Base-by-base conservation (phyloP, 257 asterid species). In the Asclepias syriaca region DNA sequence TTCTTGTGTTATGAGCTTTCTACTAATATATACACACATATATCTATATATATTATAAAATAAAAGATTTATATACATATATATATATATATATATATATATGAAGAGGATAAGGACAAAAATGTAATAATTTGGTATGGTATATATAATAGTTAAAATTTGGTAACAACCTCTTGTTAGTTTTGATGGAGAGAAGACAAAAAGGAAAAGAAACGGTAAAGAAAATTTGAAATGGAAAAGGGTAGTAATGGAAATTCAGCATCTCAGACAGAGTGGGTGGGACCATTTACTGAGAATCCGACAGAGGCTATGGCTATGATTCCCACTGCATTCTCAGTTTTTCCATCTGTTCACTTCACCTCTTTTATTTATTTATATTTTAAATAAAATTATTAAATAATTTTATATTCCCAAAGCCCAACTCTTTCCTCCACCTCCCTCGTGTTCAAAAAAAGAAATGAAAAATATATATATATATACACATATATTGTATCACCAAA, bases 291-390 rank as follows among this genome's bases (percentile, higher is more conserved):
- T 63, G 68, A 24, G n/a, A 18, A 34, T 45, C 48, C 67, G 67
- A 63, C 67, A 63, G 13, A 5, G 27, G 27, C 68, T 21, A 37
- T 34, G 68, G 8, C 63, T 56, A 15, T 32, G 48, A 61, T 18
- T 61, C 48, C 48, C 67, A 61, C 67, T 15, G 11, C 68, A 13
- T 63, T 18, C 39, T 63, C 68, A 34, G 50, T 37, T 63, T 63
- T 63, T 22, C 19, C 34, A 29, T 29, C 2, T 2, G 34, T 29
- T 29, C 34, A 29, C 34, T 29, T 29, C 34, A 29, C 34, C 34
- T 29, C 48, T 46, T 15, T 37, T 63, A 16, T 21, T 63, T 32
- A 14, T 53, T 18, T 51, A 15, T 51, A 2, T 51, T 29, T 29
- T 0, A 29, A 29, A 29, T 0, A 9, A 9, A 2, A 8, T 48